These are phyloP conservation scores for Dacryopinax spathularia DNA, from an alignment of 768 basidiomycete species.

Conservation along the genomic window DNA sequence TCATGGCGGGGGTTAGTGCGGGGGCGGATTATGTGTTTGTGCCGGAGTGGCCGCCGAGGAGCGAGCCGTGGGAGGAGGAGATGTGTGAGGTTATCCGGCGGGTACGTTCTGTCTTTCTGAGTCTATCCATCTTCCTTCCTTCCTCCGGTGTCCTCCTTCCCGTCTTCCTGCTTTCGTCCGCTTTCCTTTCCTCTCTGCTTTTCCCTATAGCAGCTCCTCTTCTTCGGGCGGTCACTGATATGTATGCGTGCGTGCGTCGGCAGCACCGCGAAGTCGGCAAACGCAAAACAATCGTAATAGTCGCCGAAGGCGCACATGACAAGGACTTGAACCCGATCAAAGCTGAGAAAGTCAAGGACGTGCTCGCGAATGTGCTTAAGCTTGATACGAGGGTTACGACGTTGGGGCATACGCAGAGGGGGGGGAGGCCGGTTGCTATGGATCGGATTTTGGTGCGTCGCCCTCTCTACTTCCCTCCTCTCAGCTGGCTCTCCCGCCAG, in stretches of 20 bases:
- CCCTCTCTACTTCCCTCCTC: neutral
- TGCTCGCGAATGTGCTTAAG: constrained; percentile 71
- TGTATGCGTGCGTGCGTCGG: neutral
- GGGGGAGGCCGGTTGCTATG: constrained; percentile 81
- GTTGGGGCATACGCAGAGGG: constrained; percentile 91
- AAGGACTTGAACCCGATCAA: constrained; percentile 77
- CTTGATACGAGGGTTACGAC: constrained; percentile 95
- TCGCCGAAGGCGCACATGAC: constrained; percentile 93
- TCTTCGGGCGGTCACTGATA: neutral
- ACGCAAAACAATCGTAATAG: constrained; percentile 95
- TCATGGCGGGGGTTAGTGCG: constrained; percentile 78
- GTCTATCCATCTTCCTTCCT: neutral
- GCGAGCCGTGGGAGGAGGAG: constrained; percentile 73
- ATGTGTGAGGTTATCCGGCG: constrained; percentile 77
- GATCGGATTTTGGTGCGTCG: constrained; percentile 73
- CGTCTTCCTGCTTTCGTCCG: neutral
- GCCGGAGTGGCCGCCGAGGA: constrained; percentile 75
- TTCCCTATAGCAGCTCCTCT: neutral
- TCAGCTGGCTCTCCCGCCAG: too few relatives aligned
- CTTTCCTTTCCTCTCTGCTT: neutral
- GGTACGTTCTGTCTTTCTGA: constrained; percentile 32
- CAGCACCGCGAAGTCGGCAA: constrained; percentile 88
- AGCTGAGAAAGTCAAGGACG: constrained; percentile 78
- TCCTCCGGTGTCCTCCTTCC: neutral
- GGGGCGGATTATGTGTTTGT: constrained; percentile 98